Conservation (phyloP, 75 land plant genomes). For the Isoetes taiwanensis region DNA sequence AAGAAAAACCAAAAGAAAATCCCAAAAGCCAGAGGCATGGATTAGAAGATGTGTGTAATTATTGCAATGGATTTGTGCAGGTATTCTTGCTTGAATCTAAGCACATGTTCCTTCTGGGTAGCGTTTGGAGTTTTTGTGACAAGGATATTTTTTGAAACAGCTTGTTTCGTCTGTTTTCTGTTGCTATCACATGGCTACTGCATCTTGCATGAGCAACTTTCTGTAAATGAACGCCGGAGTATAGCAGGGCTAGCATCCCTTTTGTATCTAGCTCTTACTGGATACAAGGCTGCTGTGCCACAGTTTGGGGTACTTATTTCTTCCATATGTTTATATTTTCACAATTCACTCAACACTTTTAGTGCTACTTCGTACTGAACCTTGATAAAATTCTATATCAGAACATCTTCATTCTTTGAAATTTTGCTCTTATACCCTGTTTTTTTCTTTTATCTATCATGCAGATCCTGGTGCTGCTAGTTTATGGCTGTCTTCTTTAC, state of each 20-base stretch:
- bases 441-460: neutral
- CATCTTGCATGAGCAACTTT: conserved; percentile 78
- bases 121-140: conserved; percentile 91
- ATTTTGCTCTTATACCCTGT: neutral
- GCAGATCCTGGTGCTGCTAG: conserved; percentile 66
- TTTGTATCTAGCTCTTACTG: conserved; percentile 76
- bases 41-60: neutral
- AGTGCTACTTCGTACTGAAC: no score
- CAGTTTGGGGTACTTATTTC: conserved; percentile 76
- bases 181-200: conserved; percentile 95
- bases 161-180: conserved; percentile 69
- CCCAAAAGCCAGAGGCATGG: no score
- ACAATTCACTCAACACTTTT: no score
- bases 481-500: conserved; percentile 47
- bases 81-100: conserved; percentile 64
- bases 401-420: no score
- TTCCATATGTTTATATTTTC: no score
- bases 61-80: conserved; percentile 25
- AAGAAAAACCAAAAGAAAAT: no score
- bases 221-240: conserved; percentile 49
- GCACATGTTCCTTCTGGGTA: conserved; percentile 86
- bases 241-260: conserved; percentile 68
- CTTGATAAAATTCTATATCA: no score
- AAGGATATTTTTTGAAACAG: conserved; percentile 79
- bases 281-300: conserved; percentile 81